Base-by-base conservation (phyloP, 2,329 filamentous ascomycete genomes). In the Bimuria novae-zelandiae region DNA sequence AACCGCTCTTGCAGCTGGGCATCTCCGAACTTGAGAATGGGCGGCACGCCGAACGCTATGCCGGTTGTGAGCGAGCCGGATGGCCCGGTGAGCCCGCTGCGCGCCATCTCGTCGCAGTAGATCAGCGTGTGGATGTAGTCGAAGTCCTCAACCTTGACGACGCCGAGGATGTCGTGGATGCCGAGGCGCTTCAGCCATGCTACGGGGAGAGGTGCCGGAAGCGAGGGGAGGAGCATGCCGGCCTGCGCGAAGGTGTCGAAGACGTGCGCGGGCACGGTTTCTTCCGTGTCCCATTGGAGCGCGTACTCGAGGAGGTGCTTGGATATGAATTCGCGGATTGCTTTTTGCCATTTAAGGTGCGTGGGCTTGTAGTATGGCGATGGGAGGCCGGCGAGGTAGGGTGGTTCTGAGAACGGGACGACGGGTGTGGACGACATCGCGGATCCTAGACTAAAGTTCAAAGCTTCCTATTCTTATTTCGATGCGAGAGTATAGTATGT, bases 121-220 rank as follows among this genome's bases (percentile, higher is more conserved):
- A 92, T 90, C 49, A 85, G 78, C 0, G 81, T 84, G 66, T 92
- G 88, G 8, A 89, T 76, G 59, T 87, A 86, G 64, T 90, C 88
- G 75, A 86, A 92, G 22, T 92, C 86, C 65, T 91, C 88, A 1
- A 92, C 82, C 59, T 84, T 85, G 1, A 87, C 71, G 0, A 82
- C 82, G 1, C 87, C 87, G 0, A 87, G 76, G 35, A 92, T 83
- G 61, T 88, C 82, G 52, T 84, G 75, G 40, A 91, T 85, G 0
- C 85, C 87, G 16, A 88, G 64, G 39, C 77, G 81, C 70, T 86
- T 86, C 55, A 90, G 75, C 84, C 87, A 88, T 43, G 80, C 80
- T 0, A 87, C 82, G 0, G 89, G 88, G 16, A 92, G 70, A 0
- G 89, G 88, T 0, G 87, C 82, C 0, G 87, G 86, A 23, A 92